These are phyloP conservation scores for Citrus sp. DNA, from an alignment of 345 rosid genomes.

Conservation along the genomic window DNA sequence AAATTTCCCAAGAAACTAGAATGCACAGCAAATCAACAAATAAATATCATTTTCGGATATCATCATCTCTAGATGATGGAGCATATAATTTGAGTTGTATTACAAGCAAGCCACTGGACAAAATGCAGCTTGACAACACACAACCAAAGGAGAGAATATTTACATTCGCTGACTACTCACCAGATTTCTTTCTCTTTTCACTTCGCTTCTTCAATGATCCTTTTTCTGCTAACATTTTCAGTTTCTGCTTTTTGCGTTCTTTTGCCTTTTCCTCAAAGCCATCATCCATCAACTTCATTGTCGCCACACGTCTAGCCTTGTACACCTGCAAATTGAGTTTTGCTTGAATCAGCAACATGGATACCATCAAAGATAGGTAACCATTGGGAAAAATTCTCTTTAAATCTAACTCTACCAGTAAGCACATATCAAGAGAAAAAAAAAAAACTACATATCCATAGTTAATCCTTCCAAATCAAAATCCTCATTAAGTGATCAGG, in stretches of 20 bases:
- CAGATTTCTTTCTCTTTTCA: conserved; percentile 26
- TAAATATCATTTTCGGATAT: neutral
- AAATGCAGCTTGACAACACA: neutral
- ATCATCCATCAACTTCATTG: conserved; percentile 85
- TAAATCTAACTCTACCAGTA: neutral
- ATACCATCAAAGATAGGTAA: neutral
- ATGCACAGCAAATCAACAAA: too few relatives aligned
- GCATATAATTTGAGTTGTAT: neutral
- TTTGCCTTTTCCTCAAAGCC: conserved; percentile 82
- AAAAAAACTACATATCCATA: neutral
- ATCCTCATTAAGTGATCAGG: neutral
- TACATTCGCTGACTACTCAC: neutral
- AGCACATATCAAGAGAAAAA: neutral
- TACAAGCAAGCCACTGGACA: neutral
- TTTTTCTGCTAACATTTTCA: conserved; percentile 54
- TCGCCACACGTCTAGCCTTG: conserved; percentile 84
- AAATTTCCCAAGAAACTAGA: too few relatives aligned
- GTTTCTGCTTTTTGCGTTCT: conserved; percentile 67
- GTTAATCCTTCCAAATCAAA: neutral
- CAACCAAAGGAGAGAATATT: neutral
- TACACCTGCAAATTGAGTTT: conserved; percentile 47
- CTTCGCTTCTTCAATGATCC: conserved; percentile 51
- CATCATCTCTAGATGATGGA: neutral
- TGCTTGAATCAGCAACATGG: neutral
- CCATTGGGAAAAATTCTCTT: neutral